Conservation (phyloP, 768 basidiomycete genomes). For the Pholiota molesta region DNA sequence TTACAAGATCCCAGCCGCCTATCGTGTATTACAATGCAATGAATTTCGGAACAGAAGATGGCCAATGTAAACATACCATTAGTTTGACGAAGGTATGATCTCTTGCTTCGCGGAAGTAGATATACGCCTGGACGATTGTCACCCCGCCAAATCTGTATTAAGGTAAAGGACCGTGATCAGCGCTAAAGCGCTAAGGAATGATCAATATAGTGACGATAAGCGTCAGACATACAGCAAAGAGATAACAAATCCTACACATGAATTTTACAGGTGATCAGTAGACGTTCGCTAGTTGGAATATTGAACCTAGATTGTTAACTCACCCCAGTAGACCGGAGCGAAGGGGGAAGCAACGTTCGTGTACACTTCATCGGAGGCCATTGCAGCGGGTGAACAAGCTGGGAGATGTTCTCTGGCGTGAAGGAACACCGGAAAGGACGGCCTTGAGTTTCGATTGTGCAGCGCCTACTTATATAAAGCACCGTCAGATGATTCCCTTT, state of each 20-base stretch:
- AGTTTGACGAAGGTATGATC: conserved; percentile 8
- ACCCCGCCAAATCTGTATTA: not conserved
- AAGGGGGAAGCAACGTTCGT: conserved; percentile 8
- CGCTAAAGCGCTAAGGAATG: not conserved
- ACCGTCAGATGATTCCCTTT: not conserved
- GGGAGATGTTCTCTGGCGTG: not conserved
- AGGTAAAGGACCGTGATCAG: not conserved
- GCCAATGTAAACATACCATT: not conserved
- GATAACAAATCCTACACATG: conserved; percentile 1
- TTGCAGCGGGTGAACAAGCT: not conserved
- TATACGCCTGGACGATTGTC: conserved; percentile 5
- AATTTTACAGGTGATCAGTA: not conserved
- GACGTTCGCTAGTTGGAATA: not conserved
- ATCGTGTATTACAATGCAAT: too few relatives aligned
- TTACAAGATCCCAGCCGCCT: conserved; percentile 8
- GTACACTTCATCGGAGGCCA: conserved; percentile 2
- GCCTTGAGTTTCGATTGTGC: not conserved
- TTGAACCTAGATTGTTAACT: not conserved
- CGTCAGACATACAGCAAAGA: conserved; percentile 2
- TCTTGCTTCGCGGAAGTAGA: conserved; percentile 5
- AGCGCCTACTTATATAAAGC: conserved; percentile 6
- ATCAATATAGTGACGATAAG: not conserved
- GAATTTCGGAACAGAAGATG: not conserved
- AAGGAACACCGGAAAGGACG: conserved; percentile 9
- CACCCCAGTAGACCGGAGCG: conserved; percentile 10